Evolutionary conservation across 768 basidiomycete genomes (phyloP), one percentile per base, ranked within the genome.

Genomic region (Termitomyces sp.): DNA sequence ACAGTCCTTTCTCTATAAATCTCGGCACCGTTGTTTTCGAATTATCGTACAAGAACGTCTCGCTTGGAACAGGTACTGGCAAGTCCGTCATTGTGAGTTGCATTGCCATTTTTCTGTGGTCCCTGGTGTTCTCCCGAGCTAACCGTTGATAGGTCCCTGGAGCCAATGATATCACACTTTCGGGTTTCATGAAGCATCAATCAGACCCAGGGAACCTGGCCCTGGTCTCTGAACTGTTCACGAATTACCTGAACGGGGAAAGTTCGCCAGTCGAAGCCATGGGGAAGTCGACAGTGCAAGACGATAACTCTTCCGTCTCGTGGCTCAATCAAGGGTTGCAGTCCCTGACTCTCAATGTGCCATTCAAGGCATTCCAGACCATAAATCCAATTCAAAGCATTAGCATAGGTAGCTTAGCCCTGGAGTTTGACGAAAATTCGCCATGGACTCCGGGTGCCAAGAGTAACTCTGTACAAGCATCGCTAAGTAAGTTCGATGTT

Each of bases 321-420:
- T 91, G 88, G 88, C 79, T 91, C 16, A 85, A 78, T 57, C 67
- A 74, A 54, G 88, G 86, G 7, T 67, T 91, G 31, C 66, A 81
- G 63, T 75, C 77, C 26, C 77, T 91, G 20, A 65, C 68, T n/a
- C 73, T 90, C 44, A 73, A 75, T 6, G 86, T 90, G 1, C 88
- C 87, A 2, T 86, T 90, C 70, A 78, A 80, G 42, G 67, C 75
- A 10, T 64, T 60, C 33, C 65, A 64, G 2, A 75, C 81, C 4
- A 86, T 90, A 56, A 74, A 81, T 63, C 85, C 87, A 16, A 89
- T 89, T 64, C 77, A 74, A 51, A 72, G 75, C n/a, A 88, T 90
- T 61, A 69, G 73, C 13, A 88, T 90, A 39, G 85, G 82, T 8
- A 74, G 77, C 59, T 66, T 91, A 54, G 78, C 73, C 10, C 78